Percentiles rank a stretch among this genome's conserved stretches.
Conservation (phyloP, 305 asterid species). For the Rubia balearica region DNA sequence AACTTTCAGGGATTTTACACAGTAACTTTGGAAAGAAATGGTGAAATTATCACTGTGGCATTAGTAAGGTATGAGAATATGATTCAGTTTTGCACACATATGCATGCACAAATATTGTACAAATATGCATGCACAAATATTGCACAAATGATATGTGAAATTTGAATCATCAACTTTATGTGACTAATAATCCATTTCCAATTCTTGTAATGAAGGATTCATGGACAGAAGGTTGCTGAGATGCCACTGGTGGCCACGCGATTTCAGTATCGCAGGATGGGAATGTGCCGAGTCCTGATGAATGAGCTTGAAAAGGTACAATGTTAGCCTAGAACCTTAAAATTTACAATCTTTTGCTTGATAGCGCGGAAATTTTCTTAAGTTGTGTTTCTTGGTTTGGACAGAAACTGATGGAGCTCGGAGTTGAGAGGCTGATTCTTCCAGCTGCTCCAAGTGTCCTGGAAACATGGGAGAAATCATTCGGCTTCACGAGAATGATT, state of each 20-base stretch:
- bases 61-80: conserved; percentile 36
- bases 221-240: conserved; percentile 82
- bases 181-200: background rate
- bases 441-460: conserved; percentile 66
- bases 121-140: no score
- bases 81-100: background rate
- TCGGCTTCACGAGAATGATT: conserved; percentile 66
- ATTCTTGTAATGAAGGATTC: conserved; percentile 43
- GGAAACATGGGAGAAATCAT: conserved; percentile 67
- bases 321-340: background rate
- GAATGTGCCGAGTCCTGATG: conserved; percentile 91
- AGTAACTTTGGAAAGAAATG: conserved; percentile 58
- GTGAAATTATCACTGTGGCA: conserved; percentile 66
- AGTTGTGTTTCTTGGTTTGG: background rate
- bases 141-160: no score
- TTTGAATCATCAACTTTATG: no score
- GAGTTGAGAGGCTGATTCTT: conserved; percentile 86
- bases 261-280: conserved; percentile 70
- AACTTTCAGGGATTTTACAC: conserved; percentile 86
- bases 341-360: background rate
- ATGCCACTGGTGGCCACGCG: conserved; percentile 86
- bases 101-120: no score
- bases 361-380: background rate
- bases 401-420: conserved; percentile 61
- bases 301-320: conserved; percentile 85